A percentile compares a stretch with the other conserved stretches of the same genome.
Evolutionary conservation across 257 asterid species (phyloP).

Genomic region (Solanum acaule): DNA sequence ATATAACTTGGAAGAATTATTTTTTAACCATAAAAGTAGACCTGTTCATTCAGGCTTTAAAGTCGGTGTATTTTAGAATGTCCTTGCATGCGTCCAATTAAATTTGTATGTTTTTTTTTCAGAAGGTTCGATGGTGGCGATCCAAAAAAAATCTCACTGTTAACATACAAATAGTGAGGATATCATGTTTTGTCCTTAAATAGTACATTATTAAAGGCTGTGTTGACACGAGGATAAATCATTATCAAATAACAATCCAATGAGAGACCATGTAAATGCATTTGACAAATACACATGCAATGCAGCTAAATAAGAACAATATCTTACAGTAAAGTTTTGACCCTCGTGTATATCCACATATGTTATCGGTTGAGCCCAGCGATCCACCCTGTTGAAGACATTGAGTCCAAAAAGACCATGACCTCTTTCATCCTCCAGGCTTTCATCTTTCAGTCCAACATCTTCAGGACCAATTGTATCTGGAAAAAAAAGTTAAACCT

Average conservation of each 20-base stretch:
- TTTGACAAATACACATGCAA: background rate
- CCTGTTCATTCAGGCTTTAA: background rate
- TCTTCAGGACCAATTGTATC: slow-evolving; percentile 65
- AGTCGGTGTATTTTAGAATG: background rate
- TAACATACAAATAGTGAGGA: background rate
- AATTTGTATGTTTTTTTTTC: background rate
- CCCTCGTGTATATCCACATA: slow-evolving; percentile 79
- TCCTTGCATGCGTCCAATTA: background rate
- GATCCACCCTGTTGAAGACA: slow-evolving; percentile 57
- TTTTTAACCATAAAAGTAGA: background rate
- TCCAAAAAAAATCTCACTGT: background rate
- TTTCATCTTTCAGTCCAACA: slow-evolving; percentile 68
- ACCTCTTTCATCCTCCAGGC: slow-evolving; percentile 74
- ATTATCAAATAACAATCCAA: background rate
- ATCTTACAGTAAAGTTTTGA: slow-evolving; percentile 58
- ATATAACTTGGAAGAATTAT: background rate
- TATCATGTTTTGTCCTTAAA: background rate
- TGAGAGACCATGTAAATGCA: background rate
- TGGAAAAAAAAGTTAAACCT: slow-evolving; percentile 19
- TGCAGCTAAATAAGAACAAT: background rate
- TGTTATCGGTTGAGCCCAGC: slow-evolving; percentile 91
- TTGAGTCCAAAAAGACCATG: slow-evolving; percentile 71
- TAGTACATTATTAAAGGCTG: background rate
- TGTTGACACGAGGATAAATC: background rate
- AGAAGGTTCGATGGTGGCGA: background rate